Evolutionary conservation across 2,329 filamentous ascomycete species (phyloP), one percentile per base, ranked within the genome.

Genomic region (Microsporum audouinii): DNA sequence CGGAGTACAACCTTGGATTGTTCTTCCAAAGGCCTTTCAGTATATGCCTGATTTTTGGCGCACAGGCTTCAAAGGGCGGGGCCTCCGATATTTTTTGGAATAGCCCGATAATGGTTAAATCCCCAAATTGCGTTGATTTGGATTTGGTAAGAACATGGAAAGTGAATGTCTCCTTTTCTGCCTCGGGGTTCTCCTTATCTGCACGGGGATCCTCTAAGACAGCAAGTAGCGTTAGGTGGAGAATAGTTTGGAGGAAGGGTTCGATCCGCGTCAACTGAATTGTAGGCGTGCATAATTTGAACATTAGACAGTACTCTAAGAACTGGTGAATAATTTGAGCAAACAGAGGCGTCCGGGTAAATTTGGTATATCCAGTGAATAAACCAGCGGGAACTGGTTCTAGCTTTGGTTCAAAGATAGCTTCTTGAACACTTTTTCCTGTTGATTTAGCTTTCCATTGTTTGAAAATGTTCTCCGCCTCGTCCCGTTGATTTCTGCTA

Each of bases 401-500:
- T 56, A 96, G 80, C 67, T 86, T 89, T 0, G 95, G 91, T 73
- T 97, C 92, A 71, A 89, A 96, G 1, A 97, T 91, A 62, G 97
- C 86, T 60, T 96, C 91, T 45, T 89, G 85, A 1, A 83, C 77
- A 49, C 86, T 80, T 71, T 91, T 91, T 17, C 91, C 91, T 0
- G 87, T 90, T 75, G 88, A 91, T 76, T 91, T 91, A 8, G 91
- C 89, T 78, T 94, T 85, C 79, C 89, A 88, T 69, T 88, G 87
- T 68, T 88, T 90, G 76, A 94, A 96, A 2, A 91, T 88, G 66
- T 84, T 86, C 73, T 99, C 94, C 0, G 92, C 90, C 72, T 99
- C 94, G 70, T 99, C 94, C 58, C 94, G 84, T 72, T 97, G 92
- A 69, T 99, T 99, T 71, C 96, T 95, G 69, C 86, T 95, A 73